Conservation (phyloP, 2,329 filamentous ascomycete species). For the Ophiostoma piceae region DNA sequence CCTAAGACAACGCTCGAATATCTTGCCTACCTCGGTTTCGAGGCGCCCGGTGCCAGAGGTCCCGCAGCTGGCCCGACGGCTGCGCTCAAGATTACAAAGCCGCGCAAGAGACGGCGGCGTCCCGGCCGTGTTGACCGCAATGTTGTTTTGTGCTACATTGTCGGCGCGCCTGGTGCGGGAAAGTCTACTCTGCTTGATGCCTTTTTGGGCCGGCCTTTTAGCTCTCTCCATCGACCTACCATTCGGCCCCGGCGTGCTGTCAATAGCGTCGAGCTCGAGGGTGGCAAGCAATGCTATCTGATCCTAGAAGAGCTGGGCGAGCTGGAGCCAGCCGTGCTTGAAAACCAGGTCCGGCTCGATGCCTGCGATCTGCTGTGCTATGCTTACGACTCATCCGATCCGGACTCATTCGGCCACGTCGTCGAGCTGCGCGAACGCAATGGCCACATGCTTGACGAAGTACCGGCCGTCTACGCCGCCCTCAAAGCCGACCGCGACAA, state of each 20-base stretch:
- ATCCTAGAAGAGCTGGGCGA: slow-evolving; percentile 94
- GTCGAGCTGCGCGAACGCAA: slow-evolving; percentile 66
- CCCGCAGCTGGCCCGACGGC: slow-evolving; percentile 45
- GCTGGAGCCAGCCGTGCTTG: slow-evolving; percentile 87
- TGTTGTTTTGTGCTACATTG: slow-evolving; percentile 86
- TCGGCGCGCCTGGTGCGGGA: slow-evolving; percentile 79
- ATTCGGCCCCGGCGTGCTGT: slow-evolving; percentile 92
- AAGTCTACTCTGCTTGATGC: slow-evolving; percentile 89
- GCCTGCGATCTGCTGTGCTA: slow-evolving; percentile 93
- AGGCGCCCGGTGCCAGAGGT: slow-evolving; percentile 46
- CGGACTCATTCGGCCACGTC: slow-evolving; percentile 91
- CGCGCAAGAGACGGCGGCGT: slow-evolving; percentile 75
- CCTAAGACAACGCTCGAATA: slow-evolving; percentile 95
- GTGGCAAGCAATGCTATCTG: slow-evolving; percentile 93
- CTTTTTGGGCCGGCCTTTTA: slow-evolving; percentile 85
- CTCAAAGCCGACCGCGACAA: slow-evolving; percentile 95
- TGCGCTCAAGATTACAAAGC: slow-evolving; percentile 87
- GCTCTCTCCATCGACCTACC: slow-evolving; percentile 78
- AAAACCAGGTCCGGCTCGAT: slow-evolving; percentile 84
- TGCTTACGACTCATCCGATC: slow-evolving; percentile 93
- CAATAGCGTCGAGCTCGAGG: slow-evolving; percentile 92
- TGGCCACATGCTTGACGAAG: slow-evolving; percentile 63
- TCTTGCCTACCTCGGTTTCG: slow-evolving; percentile 91
- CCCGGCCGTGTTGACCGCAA: slow-evolving; percentile 87
- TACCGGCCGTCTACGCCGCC: slow-evolving; percentile 87